Conservation (phyloP, 2,329 filamentous ascomycete genomes). For the Blastomyces gilchristii region DNA sequence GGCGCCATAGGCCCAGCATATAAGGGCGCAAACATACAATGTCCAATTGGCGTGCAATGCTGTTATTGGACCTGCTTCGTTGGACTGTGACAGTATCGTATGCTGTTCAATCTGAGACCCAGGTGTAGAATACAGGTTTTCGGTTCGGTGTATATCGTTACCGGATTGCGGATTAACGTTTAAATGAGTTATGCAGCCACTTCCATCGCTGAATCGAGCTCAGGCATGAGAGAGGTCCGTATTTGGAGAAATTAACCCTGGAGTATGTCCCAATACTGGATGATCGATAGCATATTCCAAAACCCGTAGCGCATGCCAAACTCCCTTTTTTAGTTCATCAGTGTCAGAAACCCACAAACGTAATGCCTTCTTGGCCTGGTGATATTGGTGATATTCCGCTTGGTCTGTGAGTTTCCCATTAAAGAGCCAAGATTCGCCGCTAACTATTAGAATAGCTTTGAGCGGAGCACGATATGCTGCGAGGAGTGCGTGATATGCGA, state of each 20-base stretch:
- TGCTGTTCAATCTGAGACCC: background rate
- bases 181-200: background rate
- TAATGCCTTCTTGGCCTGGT: constrained; percentile 22
- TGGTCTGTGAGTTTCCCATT: constrained; percentile 27
- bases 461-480: constrained; percentile 25
- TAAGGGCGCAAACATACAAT: constrained; percentile 25
- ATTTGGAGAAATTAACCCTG: background rate
- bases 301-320: constrained; percentile 26
- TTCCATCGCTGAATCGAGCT: background rate
- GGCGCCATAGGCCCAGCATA: constrained; percentile 28
- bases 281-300: constrained; percentile 15
- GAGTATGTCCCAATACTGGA: background rate
- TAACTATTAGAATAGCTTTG: constrained; percentile 25
- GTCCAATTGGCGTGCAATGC: constrained; percentile 28
- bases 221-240: background rate
- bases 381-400: constrained; percentile 24
- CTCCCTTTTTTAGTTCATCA: constrained; percentile 20
- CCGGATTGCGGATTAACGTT: background rate
- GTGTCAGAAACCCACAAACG: constrained; percentile 23
- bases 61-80: constrained; percentile 13
- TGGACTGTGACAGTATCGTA: background rate
- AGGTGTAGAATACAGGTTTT: background rate
- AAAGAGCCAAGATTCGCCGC: constrained; percentile 29
- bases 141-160: too few relatives aligned
- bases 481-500: constrained; percentile 24